A percentile compares a stretch with the other conserved stretches of the same genome.
phyloP scores from a whole-genome alignment of 768 basidiomycete genomes.

The Suillus tomentosus region DNA sequence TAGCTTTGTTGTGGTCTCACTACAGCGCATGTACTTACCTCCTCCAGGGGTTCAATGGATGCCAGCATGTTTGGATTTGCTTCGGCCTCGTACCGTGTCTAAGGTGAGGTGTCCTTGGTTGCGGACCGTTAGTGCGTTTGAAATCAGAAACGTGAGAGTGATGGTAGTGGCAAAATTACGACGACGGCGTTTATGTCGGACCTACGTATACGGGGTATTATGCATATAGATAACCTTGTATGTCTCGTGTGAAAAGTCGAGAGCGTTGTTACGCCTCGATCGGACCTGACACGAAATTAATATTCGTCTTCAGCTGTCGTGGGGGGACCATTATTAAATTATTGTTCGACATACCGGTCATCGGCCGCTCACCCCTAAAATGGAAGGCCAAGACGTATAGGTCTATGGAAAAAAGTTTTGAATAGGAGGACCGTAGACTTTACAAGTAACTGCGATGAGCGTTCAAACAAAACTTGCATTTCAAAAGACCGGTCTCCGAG shows the following conservation, averaged over 20 bases:
- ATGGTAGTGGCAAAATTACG: not conserved
- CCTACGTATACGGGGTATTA: not conserved
- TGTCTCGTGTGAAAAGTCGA: not conserved
- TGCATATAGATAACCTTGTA: not conserved
- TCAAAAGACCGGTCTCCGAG: not conserved
- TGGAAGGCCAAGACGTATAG: not conserved
- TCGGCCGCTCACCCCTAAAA: not conserved
- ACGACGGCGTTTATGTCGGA: not conserved
- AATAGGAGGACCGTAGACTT: not conserved
- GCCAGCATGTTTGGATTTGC: constrained; percentile 20
- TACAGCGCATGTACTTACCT: constrained; percentile 24
- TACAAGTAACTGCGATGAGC: constrained; percentile 2
- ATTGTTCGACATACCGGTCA: not conserved
- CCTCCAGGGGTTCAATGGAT: constrained; percentile 32
- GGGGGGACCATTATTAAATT: not conserved
- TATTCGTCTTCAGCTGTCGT: not conserved
- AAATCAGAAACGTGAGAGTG: constrained; percentile 8
- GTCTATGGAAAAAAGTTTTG: not conserved
- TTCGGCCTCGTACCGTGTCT: not conserved
- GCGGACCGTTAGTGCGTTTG: not conserved
- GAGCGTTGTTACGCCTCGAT: not conserved
- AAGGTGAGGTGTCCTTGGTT: not conserved
- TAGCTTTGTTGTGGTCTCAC: not conserved
- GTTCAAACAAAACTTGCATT: constrained; percentile 12
- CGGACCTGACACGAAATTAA: not conserved